A percentile compares a stretch with the other conserved stretches of the same genome.
These are phyloP conservation scores for Fomitopsis serialis DNA, from an alignment of 768 basidiomycete genomes.

Conservation along the genomic window DNA sequence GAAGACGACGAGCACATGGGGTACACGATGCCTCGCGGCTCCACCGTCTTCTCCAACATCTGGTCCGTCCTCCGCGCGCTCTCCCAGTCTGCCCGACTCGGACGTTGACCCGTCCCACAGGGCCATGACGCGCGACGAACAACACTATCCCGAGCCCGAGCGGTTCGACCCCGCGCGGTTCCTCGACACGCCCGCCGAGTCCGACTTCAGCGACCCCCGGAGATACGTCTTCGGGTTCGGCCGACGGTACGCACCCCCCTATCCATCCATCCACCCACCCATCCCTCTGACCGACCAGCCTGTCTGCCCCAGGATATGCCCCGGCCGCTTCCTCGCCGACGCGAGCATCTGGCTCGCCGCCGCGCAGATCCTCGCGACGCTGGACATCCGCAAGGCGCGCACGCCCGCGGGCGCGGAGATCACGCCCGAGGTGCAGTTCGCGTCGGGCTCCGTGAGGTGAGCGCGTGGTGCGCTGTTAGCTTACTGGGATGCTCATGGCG, in stretches of 20 bases:
- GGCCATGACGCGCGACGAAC: slow-evolving; percentile 17
- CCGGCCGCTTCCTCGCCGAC: slow-evolving; percentile 49
- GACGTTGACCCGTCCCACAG: neutral
- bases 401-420: slow-evolving; percentile 39
- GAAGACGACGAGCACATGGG: slow-evolving; percentile 17
- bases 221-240: slow-evolving; percentile 55
- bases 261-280: neutral
- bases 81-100: neutral
- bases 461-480: neutral
- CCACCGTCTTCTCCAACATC: slow-evolving; percentile 9
- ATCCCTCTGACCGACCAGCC: neutral
- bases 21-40: slow-evolving; percentile 5
- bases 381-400: slow-evolving; percentile 36
- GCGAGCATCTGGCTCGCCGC: slow-evolving; percentile 40
- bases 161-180: slow-evolving; percentile 25
- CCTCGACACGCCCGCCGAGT: slow-evolving; percentile 7
- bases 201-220: slow-evolving; percentile 30
- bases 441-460: neutral
- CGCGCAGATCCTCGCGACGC: slow-evolving; percentile 39
- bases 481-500: neutral
- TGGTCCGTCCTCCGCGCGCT: neutral
- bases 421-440: slow-evolving; percentile 2
- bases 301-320: slow-evolving; percentile 36
- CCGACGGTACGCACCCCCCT: slow-evolving; percentile 22
- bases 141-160: slow-evolving; percentile 21